These are phyloP conservation scores for Gymnopilus junonius DNA, from an alignment of 768 basidiomycete genomes.

Conservation along the genomic window DNA sequence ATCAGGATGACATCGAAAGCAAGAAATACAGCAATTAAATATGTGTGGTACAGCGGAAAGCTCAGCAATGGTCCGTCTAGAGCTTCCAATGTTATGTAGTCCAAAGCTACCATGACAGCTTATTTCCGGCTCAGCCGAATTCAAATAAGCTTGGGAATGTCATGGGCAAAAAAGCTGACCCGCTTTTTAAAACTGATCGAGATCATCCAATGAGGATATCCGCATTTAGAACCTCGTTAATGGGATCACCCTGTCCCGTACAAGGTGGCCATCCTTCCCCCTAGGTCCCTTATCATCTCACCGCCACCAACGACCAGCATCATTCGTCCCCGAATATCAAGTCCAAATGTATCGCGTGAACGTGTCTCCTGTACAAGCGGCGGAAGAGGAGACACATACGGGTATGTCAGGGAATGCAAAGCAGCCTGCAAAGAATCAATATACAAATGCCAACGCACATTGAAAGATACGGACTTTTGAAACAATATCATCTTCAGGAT, in stretches of 20 bases:
- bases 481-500: constrained; percentile 84
- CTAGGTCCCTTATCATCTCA: constrained; percentile 27
- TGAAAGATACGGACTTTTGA: constrained; percentile 51
- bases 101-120: background rate
- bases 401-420: constrained; percentile 51
- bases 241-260: constrained; percentile 22
- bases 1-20: constrained; percentile 4
- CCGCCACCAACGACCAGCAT: constrained; percentile 55
- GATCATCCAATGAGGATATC: background rate
- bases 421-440: constrained; percentile 45
- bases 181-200: background rate
- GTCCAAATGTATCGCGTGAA: constrained; percentile 69
- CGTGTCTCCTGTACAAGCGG: constrained; percentile 46
- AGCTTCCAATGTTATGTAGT: background rate
- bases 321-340: constrained; percentile 71
- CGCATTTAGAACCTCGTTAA: background rate
- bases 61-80: background rate
- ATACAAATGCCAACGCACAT: background rate
- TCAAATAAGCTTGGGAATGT: constrained; percentile 1
- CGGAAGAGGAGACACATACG: constrained; percentile 55
- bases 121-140: constrained; percentile 2
- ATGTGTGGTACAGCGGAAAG: constrained; percentile 1
- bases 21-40: constrained; percentile 10
- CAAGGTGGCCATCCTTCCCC: constrained; percentile 23
- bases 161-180: constrained; percentile 1